Base-by-base conservation (phyloP, 768 basidiomycete species). In the Mycena indigotica region DNA sequence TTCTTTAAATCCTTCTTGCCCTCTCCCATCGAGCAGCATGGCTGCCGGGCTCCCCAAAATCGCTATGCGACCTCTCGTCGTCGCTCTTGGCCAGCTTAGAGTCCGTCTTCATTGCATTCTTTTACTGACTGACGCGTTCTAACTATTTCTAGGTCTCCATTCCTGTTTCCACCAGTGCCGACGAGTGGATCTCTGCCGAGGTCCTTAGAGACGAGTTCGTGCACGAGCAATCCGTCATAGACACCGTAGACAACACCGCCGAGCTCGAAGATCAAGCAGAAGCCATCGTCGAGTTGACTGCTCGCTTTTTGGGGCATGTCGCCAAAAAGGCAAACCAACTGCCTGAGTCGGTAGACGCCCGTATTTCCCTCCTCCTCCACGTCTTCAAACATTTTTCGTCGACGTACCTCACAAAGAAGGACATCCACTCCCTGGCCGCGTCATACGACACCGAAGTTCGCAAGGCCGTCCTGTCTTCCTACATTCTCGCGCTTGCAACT, bases 141-240 rank as follows among this genome's bases (percentile, higher is more conserved):
- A 30, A 48, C 53, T 26, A 55, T 55, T 29, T 40, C 49, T 64
- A 94, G 92, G 73, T 96, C 60, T 88, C 90, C 61, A 86, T 98
- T 72, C 93, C 92, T 45, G 90, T 97, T 57, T 87, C 93, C 45
- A 86, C 91, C n/a, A 75, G 78, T 35, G 62, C 78, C 63, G 86
- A 94, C 72, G 85, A 93, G 73, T 97, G 95, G 95, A 92, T 94
- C 69, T 83, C 86, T 53, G 94, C 95, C 51, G 94, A 96, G 76
- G 86, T 95, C 67, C 84, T 96, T 56, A 81, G 90, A 67, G 94
- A 97, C 67, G 91, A 95, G 58, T 98, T 96, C 71, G 74, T 80
- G 55, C 84, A 92, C 72, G 72, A 80, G 54, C 84, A 85, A 69
- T 78, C 78, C 28, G 80, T 78, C 70, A 62, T 81, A 71, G 82